Conservation (phyloP, 2,329 filamentous ascomycete species). For the Exophiala spinifera region DNA sequence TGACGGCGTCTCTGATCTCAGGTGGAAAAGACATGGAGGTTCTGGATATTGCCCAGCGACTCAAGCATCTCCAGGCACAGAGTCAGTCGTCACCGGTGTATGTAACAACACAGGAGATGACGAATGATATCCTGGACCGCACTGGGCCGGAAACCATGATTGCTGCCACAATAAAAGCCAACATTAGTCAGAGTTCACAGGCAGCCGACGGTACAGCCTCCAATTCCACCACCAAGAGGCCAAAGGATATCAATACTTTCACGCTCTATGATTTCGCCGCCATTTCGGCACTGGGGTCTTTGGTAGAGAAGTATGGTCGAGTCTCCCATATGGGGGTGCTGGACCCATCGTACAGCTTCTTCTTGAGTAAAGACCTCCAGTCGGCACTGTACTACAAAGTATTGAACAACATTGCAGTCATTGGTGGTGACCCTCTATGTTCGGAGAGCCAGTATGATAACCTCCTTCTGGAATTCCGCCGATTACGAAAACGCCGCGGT, state of each 20-base stretch:
- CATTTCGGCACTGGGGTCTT: constrained; percentile 32
- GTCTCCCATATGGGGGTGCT: constrained; percentile 46
- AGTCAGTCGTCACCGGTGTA: background rate
- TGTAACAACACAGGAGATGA: background rate
- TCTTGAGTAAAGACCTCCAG: constrained; percentile 36
- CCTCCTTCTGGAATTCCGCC: constrained; percentile 37
- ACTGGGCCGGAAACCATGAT: too few species aligned
- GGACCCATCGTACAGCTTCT: constrained; percentile 42
- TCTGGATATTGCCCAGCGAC: background rate
- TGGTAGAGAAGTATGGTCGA: constrained; percentile 37
- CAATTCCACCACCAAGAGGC: constrained; percentile 7
- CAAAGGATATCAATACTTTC: constrained; percentile 28
- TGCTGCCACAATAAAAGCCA: background rate
- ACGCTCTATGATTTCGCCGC: constrained; percentile 35
- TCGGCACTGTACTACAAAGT: constrained; percentile 41
- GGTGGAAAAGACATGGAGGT: background rate
- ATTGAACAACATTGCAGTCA: constrained; percentile 38
- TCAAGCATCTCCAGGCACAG: background rate
- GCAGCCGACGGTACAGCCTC: background rate
- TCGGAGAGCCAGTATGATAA: constrained; percentile 26
- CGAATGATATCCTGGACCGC: background rate
- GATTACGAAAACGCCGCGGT: constrained; percentile 33
- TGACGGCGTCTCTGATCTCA: background rate
- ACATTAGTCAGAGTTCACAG: too few species aligned
- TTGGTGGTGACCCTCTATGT: constrained; percentile 42